Percentiles rank a stretch among this genome's conserved stretches.
phyloP scores from a whole-genome alignment of 345 rosid genomes.

The Tarenaya hassleriana region DNA sequence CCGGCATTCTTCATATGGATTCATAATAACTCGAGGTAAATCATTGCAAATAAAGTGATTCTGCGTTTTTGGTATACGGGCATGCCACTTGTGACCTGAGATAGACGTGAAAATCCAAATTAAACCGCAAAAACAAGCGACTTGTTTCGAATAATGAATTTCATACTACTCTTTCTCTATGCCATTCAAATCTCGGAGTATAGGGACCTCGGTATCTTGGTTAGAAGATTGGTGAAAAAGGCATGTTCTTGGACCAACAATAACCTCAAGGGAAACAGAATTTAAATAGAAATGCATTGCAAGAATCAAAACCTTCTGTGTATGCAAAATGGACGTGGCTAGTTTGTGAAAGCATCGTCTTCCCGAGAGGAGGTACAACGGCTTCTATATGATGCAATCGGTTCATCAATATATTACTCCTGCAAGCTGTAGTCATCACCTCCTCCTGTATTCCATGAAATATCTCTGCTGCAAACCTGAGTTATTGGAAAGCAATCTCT shows the following conservation, averaged over 20 bases:
- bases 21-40: conserved; percentile 78
- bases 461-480: conserved; percentile 89
- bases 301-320: conserved; percentile 60
- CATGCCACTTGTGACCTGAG: conserved; percentile 91
- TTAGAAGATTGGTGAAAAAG: too few relatives aligned
- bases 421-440: conserved; percentile 66
- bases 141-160: too few relatives aligned
- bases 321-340: conserved; percentile 91
- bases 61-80: conserved; percentile 50
- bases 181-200: too few relatives aligned
- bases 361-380: conserved; percentile 75
- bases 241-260: too few relatives aligned
- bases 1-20: conserved; percentile 77
- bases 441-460: conserved; percentile 93
- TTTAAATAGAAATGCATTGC: conserved; percentile 9
- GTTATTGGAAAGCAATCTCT: conserved; percentile 5
- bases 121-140: too few relatives aligned
- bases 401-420: conserved; percentile 65
- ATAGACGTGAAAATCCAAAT: conserved; percentile 13
- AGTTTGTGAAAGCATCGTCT: conserved; percentile 69
- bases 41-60: conserved; percentile 78
- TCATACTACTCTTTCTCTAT: too few relatives aligned
- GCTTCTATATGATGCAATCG: conserved; percentile 78
- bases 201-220: too few relatives aligned
- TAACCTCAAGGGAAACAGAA: background rate